Evolutionary conservation across 2,329 filamentous ascomycete species (phyloP), one percentile per base, ranked within the genome.

Genomic region (Ophioceras dolichostomum): DNA sequence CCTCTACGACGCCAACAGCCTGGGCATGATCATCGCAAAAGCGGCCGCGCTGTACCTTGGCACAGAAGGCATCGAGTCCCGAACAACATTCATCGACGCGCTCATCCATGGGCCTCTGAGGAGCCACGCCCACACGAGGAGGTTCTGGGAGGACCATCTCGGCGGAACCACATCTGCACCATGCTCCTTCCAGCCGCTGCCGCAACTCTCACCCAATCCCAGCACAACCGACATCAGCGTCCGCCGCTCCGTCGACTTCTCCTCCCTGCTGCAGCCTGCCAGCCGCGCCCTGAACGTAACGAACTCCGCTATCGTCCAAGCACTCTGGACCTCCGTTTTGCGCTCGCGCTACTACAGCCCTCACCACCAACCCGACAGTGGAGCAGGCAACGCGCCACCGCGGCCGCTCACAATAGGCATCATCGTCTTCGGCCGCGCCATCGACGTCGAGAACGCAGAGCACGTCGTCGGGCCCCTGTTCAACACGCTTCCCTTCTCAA

Each of bases 1-100:
- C 0, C 56, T 94, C 0, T 95, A 95, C 47, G 88, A 95, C 55
- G 88, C 86, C 2, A 80, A 73, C 45, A 89, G 86, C 42, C 69
- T 94, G 28, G 67, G 70, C 2, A 54, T 85, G 18, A 66, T 94
- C 28, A 65, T 94, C 16, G 53, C 70, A 3, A 58, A 67, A 16
- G 63, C 93, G 3, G 57, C 61, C 20, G 48, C 59, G 3, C 58
- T 65, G 4, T 85, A 84, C 47, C 44, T 50, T 2, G 26, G 13
- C 49, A 49, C 1, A 29, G 43, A 3, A 14, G 44, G 29, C 3
- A 37, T 36, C 3, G 18, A 47, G 32, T 7, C 48, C 41, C 27
- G 47, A 63, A 62, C 0, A 74, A 51, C 62, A 0, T 94, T 91
- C 49, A 54, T 81, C 4, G 72, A 84, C 4, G 70, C 75, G 0